A percentile compares a stretch with the other conserved stretches of the same genome.
phyloP scores from a whole-genome alignment of 2,329 filamentous ascomycete species.

The Aureobasidium namibiae region DNA sequence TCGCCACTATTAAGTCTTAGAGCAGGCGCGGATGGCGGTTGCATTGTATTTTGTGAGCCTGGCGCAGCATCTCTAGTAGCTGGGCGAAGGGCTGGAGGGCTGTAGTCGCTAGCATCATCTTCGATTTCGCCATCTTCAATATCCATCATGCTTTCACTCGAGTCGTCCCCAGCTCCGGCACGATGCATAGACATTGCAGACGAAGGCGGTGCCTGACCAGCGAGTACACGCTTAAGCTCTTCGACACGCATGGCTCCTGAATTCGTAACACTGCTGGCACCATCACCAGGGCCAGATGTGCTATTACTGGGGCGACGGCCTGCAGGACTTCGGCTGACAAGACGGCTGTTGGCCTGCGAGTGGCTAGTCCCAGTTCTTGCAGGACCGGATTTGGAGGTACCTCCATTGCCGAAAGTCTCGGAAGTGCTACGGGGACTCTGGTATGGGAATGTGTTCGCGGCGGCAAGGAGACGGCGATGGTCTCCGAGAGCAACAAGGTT shows the following conservation, averaged over 20 bases:
- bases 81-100: neutral
- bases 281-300: conserved; percentile 11
- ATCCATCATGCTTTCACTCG: conserved; percentile 57
- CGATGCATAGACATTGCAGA: neutral
- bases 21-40: neutral
- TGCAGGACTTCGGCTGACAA: neutral
- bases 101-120: neutral
- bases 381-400: neutral
- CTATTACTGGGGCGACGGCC: conserved; percentile 33
- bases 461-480: conserved; percentile 20
- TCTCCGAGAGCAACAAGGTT: conserved; percentile 14
- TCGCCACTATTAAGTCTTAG: conserved; percentile 10
- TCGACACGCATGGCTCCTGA: conserved; percentile 35
- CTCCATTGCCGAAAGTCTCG: neutral
- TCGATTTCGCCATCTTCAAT: conserved; percentile 16
- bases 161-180: conserved; percentile 42
- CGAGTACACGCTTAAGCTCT: conserved; percentile 39
- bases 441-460: conserved; percentile 15
- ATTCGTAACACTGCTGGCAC: conserved; percentile 37
- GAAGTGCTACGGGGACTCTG: conserved; percentile 11
- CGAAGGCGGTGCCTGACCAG: conserved; percentile 24
- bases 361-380: conserved; percentile 3
- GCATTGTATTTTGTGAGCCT: neutral
- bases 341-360: conserved; percentile 1
- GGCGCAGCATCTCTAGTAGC: neutral